These are phyloP conservation scores for Pythium diclinum DNA, from an alignment of 352 stramenopile genomes.

Conservation along the genomic window DNA sequence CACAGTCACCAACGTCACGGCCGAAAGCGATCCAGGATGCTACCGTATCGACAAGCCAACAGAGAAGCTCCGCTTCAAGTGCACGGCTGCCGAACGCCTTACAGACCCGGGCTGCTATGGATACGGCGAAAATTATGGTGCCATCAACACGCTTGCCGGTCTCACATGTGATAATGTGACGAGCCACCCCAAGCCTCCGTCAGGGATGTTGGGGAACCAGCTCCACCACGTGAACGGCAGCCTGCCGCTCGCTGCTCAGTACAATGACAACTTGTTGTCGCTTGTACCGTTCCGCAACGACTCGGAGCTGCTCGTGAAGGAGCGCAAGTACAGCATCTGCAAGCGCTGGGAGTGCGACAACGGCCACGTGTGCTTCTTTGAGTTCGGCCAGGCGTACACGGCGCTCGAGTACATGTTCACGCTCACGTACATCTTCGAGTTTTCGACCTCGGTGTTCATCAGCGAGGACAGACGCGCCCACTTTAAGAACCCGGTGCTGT, in stretches of 20 bases:
- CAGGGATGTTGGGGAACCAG: constrained; percentile 2
- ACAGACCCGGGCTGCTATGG: constrained; percentile 51
- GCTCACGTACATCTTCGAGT: constrained; percentile 59
- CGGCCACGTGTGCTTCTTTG: constrained; percentile 64
- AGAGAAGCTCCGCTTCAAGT: constrained; percentile 45
- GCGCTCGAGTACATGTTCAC: constrained; percentile 70
- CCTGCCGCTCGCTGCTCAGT: constrained; percentile 24
- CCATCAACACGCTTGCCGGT: constrained; percentile 22
- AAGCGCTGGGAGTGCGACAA: constrained; percentile 80
- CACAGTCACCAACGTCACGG: constrained; percentile 22
- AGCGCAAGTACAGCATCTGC: constrained; percentile 52
- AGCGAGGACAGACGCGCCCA: constrained; percentile 39
- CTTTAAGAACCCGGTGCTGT: constrained; percentile 67
- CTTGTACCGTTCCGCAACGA: constrained; percentile 52
- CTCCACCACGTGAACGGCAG: constrained; percentile 25
- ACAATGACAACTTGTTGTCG: constrained; percentile 6
- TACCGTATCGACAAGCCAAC: constrained; percentile 43
- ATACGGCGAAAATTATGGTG: constrained; percentile 51
- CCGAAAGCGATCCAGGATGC: constrained; percentile 54
- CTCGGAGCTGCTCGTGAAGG: constrained; percentile 32
- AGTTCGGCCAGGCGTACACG: constrained; percentile 53
- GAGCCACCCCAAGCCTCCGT: constrained; percentile 13
- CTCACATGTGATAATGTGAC: constrained; percentile 50
- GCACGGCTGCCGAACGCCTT: constrained; percentile 37
- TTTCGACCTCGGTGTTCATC: constrained; percentile 37